Evolutionary conservation across 305 asterid species (phyloP), one percentile per base, ranked within the genome.

Genomic region (Caryopteris hybrid): DNA sequence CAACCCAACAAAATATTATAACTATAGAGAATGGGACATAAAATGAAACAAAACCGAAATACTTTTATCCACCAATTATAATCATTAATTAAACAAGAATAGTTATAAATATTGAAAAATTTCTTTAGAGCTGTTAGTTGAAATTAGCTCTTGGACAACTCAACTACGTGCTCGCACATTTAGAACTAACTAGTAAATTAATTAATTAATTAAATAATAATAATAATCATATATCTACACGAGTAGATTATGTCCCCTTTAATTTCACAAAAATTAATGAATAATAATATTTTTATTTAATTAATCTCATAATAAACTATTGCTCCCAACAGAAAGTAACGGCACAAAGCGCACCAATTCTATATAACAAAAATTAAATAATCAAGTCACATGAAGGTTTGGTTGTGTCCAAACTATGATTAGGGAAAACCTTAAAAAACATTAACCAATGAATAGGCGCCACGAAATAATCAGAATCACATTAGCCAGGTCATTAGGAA

Each of bases 161-260:
- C 78, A 68, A 27, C 61, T 73, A 73, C 86, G 81, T 78, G 86
- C 81, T 48, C 45, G 76, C 83, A 81, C 83, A 75, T 69, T 69
- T 64, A 64, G 54, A 64, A 55, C 60, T 41, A 57, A 33, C 21
- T 33, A 23, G 33, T 23, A 34, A 11, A 17, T 16, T 31, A 6
- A 39, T 2, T 9, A 69, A 33, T 57, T 45, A 43, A 34, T 47
- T 43, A 52, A 27, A 27, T 27, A 27, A 27, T 27, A 27, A 27
- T 5, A 27, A 27, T 27, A 27, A 27, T 27, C 43, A 31, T 29
- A 69, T 22, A 69, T 62, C 68, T 58, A 50, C 65, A 29, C 55
- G 10, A 66, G 21, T 66, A 54, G 81, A 60, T 78, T 41, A 64
- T 76, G 75, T 55, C 66, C 69, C 39, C 61, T 55, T 46, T 74